These are phyloP conservation scores for Actinomortierella wolfii DNA, from an alignment of 371 early-diverging fungal genomes.

Conservation along the genomic window DNA sequence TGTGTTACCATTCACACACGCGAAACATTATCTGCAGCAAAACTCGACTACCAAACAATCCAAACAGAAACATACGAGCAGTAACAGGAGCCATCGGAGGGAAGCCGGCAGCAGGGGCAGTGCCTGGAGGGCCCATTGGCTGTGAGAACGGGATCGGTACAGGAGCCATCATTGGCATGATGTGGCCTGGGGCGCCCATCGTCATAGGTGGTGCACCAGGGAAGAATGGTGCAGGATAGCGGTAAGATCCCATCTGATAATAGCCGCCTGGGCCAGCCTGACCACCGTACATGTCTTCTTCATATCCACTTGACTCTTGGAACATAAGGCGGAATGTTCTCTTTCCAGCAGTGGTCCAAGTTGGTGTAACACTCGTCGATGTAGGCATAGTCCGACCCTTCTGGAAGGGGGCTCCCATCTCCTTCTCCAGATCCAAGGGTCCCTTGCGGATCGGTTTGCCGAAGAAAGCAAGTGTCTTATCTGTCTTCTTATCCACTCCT, in stretches of 20 bases:
- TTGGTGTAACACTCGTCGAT: constrained; percentile 19
- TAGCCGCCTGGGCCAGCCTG: constrained; percentile 17
- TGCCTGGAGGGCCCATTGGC: constrained; percentile 24
- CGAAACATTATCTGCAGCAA: too few species aligned
- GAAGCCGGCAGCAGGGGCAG: constrained; percentile 22
- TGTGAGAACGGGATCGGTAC: constrained; percentile 36
- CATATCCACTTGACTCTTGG: constrained; percentile 27
- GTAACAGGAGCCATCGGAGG: constrained; percentile 31
- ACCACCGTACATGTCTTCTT: constrained; percentile 27
- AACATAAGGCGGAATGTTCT: constrained; percentile 28
- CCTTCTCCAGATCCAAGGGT: constrained; percentile 13
- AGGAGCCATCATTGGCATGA: constrained; percentile 22
- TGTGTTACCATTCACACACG: too few species aligned
- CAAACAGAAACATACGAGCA: constrained; percentile 13
- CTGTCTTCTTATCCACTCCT: constrained; percentile 19
- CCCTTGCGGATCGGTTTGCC: constrained; percentile 31
- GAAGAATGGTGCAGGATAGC: constrained; percentile 33
- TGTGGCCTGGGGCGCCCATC: constrained; percentile 28
- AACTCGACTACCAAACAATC: not conserved
- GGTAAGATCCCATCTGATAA: constrained; percentile 23
- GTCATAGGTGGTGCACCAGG: constrained; percentile 27
- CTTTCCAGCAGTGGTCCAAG: constrained; percentile 26
- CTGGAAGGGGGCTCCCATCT: constrained; percentile 36
- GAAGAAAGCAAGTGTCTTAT: constrained; percentile 44
- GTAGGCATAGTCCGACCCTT: constrained; percentile 13